Percentiles rank a stretch among this genome's conserved stretches.
These are phyloP conservation scores for Salix brachista DNA, from an alignment of 345 rosid species.

Conservation along the genomic window DNA sequence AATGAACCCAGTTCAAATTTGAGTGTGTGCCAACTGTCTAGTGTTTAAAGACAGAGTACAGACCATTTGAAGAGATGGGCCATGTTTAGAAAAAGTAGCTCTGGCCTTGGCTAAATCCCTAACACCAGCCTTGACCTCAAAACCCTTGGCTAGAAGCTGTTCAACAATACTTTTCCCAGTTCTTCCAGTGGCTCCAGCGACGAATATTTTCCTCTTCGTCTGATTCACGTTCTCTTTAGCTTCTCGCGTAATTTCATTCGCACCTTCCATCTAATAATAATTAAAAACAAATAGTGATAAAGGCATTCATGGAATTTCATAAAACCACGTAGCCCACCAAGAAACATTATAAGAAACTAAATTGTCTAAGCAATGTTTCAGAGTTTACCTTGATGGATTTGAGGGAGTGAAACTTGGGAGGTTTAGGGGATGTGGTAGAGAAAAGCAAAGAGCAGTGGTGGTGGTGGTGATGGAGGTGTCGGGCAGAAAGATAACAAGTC, in stretches of 20 bases:
- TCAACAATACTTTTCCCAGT: constrained; percentile 80
- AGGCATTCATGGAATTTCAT: background rate
- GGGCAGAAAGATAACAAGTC: constrained; percentile 19
- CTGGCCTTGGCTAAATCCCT: constrained; percentile 72
- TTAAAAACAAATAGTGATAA: background rate
- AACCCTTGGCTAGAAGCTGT: constrained; percentile 78
- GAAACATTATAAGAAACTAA: background rate
- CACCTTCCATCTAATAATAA: constrained; percentile 50
- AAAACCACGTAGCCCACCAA: background rate
- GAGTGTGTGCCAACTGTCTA: background rate
- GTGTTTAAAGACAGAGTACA: constrained; percentile 16
- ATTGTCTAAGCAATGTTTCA: constrained; percentile 3
- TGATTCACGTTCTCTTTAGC: constrained; percentile 8
- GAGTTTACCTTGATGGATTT: constrained; percentile 26
- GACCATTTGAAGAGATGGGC: constrained; percentile 72
- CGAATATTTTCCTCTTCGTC: constrained; percentile 57
- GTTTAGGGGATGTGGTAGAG: background rate
- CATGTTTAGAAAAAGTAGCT: constrained; percentile 42
- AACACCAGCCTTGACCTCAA: constrained; percentile 78
- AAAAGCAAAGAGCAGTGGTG: background rate
- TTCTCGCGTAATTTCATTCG: constrained; percentile 29
- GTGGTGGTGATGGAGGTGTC: background rate
- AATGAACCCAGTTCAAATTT: constrained; percentile 4
- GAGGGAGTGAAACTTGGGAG: constrained; percentile 2
- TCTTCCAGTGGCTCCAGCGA: constrained; percentile 87